Evolutionary conservation across 805 yeast species (phyloP).

Genomic region (Jamesozyma lodderae): DNA sequence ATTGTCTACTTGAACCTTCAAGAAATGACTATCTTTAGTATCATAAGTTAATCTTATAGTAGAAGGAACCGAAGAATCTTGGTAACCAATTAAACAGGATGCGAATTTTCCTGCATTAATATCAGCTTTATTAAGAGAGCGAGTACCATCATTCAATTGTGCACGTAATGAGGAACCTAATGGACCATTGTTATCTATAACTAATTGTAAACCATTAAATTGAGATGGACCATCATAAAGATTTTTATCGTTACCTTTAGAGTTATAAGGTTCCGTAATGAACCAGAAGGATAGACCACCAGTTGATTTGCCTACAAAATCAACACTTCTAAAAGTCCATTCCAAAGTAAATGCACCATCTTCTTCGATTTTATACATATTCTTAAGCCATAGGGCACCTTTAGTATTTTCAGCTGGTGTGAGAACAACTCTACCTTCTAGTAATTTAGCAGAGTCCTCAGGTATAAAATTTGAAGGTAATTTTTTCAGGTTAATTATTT

Average conservation of each 20-base stretch:
- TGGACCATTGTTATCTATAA: conserved; percentile 43
- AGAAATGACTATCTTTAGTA: conserved; percentile 31
- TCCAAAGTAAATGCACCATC: conserved; percentile 48
- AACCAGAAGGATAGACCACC: conserved; percentile 57
- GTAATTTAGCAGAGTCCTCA: conserved; percentile 33
- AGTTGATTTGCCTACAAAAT: conserved; percentile 38
- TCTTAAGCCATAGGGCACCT: conserved; percentile 42
- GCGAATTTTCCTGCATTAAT: conserved; percentile 38
- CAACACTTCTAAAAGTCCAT: conserved; percentile 52
- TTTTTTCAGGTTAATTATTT: conserved; percentile 24
- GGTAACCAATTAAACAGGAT: conserved; percentile 48
- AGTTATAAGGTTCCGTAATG: conserved; percentile 20
- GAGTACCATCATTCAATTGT: conserved; percentile 51
- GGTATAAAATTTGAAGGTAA: conserved; percentile 31
- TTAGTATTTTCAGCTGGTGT: conserved; percentile 35
- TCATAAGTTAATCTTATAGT: conserved; percentile 59
- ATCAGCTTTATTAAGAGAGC: conserved; percentile 19
- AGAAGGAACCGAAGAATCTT: conserved; percentile 62
- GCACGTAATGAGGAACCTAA: conserved; percentile 47
- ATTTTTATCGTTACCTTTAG: conserved; percentile 20
- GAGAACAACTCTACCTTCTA: conserved; percentile 45
- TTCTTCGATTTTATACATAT: conserved; percentile 22
- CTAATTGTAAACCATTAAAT: conserved; percentile 57
- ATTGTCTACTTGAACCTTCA: conserved; percentile 66
- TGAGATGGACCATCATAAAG: conserved; percentile 47